These are phyloP conservation scores for Dinochytrium kinnereticum DNA, from an alignment of 371 early-diverging fungal genomes.

Conservation along the genomic window DNA sequence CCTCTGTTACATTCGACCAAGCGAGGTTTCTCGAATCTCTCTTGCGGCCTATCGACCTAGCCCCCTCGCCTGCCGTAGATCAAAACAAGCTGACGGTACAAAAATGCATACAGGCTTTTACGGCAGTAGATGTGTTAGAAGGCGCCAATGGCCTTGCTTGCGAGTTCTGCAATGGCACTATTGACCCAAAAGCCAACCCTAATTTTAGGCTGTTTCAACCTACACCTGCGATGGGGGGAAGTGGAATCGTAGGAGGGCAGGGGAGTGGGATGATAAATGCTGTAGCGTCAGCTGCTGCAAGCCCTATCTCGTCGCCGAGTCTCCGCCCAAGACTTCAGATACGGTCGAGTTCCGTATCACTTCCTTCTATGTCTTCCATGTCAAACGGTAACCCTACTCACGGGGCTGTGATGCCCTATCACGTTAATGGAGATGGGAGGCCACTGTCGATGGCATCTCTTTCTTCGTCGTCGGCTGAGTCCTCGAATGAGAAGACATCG, in stretches of 20 bases:
- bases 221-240: neutral
- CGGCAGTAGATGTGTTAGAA: slow-evolving; percentile 52
- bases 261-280: too few relatives aligned
- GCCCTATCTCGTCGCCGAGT: neutral
- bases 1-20: neutral
- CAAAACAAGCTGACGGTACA: slow-evolving; percentile 24
- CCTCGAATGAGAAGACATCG: slow-evolving; percentile 1
- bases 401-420: neutral
- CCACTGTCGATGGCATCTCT: neutral
- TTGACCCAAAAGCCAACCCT: slow-evolving; percentile 1
- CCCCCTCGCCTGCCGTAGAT: neutral
- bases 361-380: neutral
- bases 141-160: slow-evolving; percentile 49
- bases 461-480: neutral
- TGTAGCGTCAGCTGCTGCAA: too few relatives aligned
- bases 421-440: neutral
- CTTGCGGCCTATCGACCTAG: slow-evolving; percentile 16
- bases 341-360: neutral
- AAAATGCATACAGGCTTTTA: slow-evolving; percentile 45
- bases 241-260: neutral
- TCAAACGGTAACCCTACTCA: neutral
- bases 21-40: slow-evolving; percentile 21
- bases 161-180: slow-evolving; percentile 45
- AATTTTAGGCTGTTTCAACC: neutral
- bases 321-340: neutral